Percentiles rank a stretch among this genome's conserved stretches.
phyloP scores from a whole-genome alignment of 2,329 filamentous ascomycete genomes.

The Fusarium decemcellulare region DNA sequence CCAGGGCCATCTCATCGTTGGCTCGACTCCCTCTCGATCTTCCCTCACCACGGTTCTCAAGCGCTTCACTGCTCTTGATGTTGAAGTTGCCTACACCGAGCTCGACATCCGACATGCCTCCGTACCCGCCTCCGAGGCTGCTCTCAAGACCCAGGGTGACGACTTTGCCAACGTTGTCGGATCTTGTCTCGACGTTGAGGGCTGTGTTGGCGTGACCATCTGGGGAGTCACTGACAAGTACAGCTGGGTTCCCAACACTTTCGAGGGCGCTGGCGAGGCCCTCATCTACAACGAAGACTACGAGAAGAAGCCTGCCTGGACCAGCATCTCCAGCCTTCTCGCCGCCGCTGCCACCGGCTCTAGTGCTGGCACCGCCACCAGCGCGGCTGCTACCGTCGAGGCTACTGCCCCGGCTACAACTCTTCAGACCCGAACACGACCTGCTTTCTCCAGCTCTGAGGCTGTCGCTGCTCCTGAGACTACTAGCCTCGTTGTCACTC shows the following conservation, averaged over 20 bases:
- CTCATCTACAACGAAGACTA: conserved; percentile 56
- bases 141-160: conserved; percentile 60
- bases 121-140: conserved; percentile 59
- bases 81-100: conserved; percentile 74
- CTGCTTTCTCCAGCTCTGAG: conserved; percentile 18
- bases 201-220: conserved; percentile 60
- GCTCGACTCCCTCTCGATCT: conserved; percentile 62
- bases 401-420: conserved; percentile 23
- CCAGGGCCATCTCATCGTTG: conserved; percentile 72
- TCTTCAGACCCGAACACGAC: conserved; percentile 23
- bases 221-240: conserved; percentile 60
- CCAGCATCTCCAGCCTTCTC: conserved; percentile 53
- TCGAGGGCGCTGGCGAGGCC: conserved; percentile 57
- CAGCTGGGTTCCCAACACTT: conserved; percentile 56
- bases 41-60: conserved; percentile 61
- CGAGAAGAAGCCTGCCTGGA: conserved; percentile 58
- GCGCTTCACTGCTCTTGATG: conserved; percentile 64
- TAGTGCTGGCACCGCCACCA: neutral
- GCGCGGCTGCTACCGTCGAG: conserved; percentile 12
- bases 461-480: conserved; percentile 10
- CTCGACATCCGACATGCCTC: conserved; percentile 68
- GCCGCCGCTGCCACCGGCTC: conserved; percentile 47
- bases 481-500: conserved; percentile 18
- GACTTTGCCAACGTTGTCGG: conserved; percentile 60
- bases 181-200: conserved; percentile 54